These are phyloP conservation scores for Barnettozyma salicaria DNA, from an alignment of 805 yeast species.

Conservation along the genomic window DNA sequence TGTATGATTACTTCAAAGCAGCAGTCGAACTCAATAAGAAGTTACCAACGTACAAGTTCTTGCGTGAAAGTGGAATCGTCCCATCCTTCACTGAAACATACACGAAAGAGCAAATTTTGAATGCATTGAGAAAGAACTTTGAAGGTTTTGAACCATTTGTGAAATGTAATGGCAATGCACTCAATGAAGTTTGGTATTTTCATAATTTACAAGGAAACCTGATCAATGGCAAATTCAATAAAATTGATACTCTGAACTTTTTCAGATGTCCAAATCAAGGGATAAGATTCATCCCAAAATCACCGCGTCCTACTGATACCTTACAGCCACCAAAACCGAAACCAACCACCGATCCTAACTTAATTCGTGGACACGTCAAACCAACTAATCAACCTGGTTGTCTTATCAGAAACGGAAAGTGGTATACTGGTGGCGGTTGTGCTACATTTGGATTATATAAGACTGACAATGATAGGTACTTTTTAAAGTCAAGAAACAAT, in stretches of 20 bases:
- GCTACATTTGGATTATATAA: constrained; percentile 56
- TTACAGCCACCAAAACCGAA: constrained; percentile 24
- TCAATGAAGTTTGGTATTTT: constrained; percentile 64
- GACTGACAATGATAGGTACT: constrained; percentile 34
- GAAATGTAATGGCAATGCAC: constrained; percentile 49
- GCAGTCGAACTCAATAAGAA: constrained; percentile 51
- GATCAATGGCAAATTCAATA: constrained; percentile 54
- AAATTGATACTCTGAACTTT: constrained; percentile 50
- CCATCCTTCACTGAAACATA: constrained; percentile 59
- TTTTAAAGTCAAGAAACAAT: constrained; percentile 65
- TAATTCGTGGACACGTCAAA: constrained; percentile 41
- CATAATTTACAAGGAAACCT: constrained; percentile 71
- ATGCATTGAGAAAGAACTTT: constrained; percentile 44
- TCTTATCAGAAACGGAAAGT: constrained; percentile 77
- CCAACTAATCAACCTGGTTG: constrained; percentile 59
- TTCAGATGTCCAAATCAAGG: constrained; percentile 66
- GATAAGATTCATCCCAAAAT: constrained; percentile 53
- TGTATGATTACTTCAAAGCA: constrained; percentile 63
- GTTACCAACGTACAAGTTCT: constrained; percentile 62
- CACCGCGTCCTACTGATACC: constrained; percentile 17
- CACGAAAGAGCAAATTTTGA: constrained; percentile 46
- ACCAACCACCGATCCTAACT: constrained; percentile 28
- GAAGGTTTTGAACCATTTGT: constrained; percentile 50
- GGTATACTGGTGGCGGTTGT: constrained; percentile 79
- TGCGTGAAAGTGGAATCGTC: constrained; percentile 60